Conservation (phyloP, 495 filamentous ascomycete species). For the Cercophora newfieldiana region DNA sequence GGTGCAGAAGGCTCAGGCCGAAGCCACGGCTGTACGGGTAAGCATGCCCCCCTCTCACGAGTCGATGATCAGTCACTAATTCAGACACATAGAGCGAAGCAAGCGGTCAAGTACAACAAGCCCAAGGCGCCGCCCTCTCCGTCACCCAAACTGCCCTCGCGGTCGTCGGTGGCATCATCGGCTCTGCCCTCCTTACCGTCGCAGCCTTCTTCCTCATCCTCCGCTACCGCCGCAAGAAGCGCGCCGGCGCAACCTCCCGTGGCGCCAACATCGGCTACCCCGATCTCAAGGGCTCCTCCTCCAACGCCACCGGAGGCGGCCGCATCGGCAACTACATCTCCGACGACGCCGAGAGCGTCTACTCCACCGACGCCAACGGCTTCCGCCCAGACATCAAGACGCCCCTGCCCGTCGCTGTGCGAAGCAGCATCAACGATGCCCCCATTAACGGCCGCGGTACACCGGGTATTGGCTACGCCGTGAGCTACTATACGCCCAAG, state of each 20-base stretch:
- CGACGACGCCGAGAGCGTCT: slow-evolving; percentile 12
- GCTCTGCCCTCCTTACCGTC: slow-evolving; percentile 41
- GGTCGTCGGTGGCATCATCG: slow-evolving; percentile 43
- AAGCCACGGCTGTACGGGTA: slow-evolving; percentile 36
- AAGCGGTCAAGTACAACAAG: slow-evolving; percentile 33
- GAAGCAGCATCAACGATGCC: slow-evolving; percentile 1
- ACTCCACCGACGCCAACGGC: slow-evolving; percentile 15
- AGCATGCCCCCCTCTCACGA: slow-evolving; percentile 13
- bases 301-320: background rate
- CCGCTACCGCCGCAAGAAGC: slow-evolving; percentile 34
- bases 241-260: background rate
- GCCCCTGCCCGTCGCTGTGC: slow-evolving; percentile 12
- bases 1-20: slow-evolving; percentile 36
- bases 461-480: slow-evolving; percentile 14
- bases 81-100: slow-evolving; percentile 26
- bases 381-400: slow-evolving; percentile 23
- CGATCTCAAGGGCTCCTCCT: slow-evolving; percentile 10
- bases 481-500: slow-evolving; percentile 20
- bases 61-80: slow-evolving; percentile 4
- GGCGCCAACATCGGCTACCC: slow-evolving; percentile 22
- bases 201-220: slow-evolving; percentile 35
- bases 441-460: slow-evolving; percentile 1
- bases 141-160: slow-evolving; percentile 41
- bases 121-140: slow-evolving; percentile 36
- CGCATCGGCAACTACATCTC: background rate